These are phyloP conservation scores for Orbilia blumenaviensis DNA, from an alignment of 2,329 filamentous ascomycete genomes.

Conservation along the genomic window DNA sequence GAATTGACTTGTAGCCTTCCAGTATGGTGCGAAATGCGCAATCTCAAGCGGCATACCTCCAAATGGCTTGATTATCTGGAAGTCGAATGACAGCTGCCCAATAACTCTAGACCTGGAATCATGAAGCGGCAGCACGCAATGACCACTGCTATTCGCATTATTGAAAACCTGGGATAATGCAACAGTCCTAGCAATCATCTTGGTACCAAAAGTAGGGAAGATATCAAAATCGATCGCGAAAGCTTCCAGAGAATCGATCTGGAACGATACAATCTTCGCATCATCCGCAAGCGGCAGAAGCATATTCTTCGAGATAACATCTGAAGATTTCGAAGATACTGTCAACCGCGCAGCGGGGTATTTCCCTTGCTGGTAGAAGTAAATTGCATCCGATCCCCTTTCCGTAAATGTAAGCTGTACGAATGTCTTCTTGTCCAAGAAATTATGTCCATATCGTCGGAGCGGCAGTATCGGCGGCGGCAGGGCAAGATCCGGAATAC, in stretches of 20 bases:
- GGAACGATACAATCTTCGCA: constrained; percentile 90
- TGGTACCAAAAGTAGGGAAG: constrained; percentile 95
- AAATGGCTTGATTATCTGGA: constrained; percentile 96
- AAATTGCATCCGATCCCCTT: constrained; percentile 75
- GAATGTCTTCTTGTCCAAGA: constrained; percentile 96
- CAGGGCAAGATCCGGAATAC: constrained; percentile 88
- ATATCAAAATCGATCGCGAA: constrained; percentile 98
- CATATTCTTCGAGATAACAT: constrained; percentile 94
- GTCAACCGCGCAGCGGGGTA: constrained; percentile 94
- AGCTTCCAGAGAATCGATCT: constrained; percentile 89
- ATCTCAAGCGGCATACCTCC: constrained; percentile 91
- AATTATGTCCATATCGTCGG: constrained; percentile 95
- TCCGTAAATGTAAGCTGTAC: constrained; percentile 91
- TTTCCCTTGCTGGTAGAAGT: constrained; percentile 97
- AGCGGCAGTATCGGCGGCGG: constrained; percentile 96
- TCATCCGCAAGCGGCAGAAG: constrained; percentile 96
- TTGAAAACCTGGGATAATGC: constrained; percentile 88
- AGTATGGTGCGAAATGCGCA: constrained; percentile 97
- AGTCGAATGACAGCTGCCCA: constrained; percentile 91
- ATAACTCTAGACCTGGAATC: constrained; percentile 91
- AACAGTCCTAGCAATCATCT: constrained; percentile 95
- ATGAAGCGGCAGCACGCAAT: constrained; percentile 87
- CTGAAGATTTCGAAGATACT: constrained; percentile 94
- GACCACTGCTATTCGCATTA: constrained; percentile 76
- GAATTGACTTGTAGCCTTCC: constrained; percentile 95